phyloP scores from a whole-genome alignment of 2,329 filamentous ascomycete genomes.

The Aspergillus carbonarius region DNA sequence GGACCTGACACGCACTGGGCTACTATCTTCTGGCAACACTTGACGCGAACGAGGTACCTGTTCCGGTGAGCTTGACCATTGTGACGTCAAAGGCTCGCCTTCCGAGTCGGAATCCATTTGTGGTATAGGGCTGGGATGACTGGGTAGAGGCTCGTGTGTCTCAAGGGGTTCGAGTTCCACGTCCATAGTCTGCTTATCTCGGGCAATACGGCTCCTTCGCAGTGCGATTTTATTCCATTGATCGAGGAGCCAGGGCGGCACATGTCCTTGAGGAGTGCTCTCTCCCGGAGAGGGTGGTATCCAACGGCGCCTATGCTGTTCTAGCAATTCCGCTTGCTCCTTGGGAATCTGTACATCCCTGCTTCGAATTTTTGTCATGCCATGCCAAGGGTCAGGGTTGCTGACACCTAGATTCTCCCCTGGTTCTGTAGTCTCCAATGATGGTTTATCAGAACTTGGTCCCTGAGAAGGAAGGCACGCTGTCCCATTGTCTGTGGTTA shows the following conservation, averaged over 20 bases:
- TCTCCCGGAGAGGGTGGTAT: slow-evolving; percentile 35
- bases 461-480: neutral
- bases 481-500: neutral
- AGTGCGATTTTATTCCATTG: slow-evolving; percentile 36
- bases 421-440: neutral
- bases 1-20: slow-evolving; percentile 17
- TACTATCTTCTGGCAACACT: slow-evolving; percentile 31
- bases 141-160: neutral
- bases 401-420: neutral
- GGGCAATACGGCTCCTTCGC: slow-evolving; percentile 2
- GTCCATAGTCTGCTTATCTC: neutral
- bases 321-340: slow-evolving; percentile 53
- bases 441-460: neutral
- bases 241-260: slow-evolving; percentile 35
- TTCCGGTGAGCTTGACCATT: slow-evolving; percentile 22
- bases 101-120: slow-evolving; percentile 21
- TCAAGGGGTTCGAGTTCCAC: neutral
- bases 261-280: slow-evolving; percentile 29
- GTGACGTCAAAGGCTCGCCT: slow-evolving; percentile 7
- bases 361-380: slow-evolving; percentile 40
- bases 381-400: slow-evolving; percentile 28
- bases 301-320: slow-evolving; percentile 41
- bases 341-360: slow-evolving; percentile 48
- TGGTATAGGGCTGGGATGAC: slow-evolving; percentile 10
- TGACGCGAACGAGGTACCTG: slow-evolving; percentile 9